Evolutionary conservation across 768 basidiomycete species (phyloP), one percentile per base, ranked within the genome.

Genomic region (Suillus spraguei): DNA sequence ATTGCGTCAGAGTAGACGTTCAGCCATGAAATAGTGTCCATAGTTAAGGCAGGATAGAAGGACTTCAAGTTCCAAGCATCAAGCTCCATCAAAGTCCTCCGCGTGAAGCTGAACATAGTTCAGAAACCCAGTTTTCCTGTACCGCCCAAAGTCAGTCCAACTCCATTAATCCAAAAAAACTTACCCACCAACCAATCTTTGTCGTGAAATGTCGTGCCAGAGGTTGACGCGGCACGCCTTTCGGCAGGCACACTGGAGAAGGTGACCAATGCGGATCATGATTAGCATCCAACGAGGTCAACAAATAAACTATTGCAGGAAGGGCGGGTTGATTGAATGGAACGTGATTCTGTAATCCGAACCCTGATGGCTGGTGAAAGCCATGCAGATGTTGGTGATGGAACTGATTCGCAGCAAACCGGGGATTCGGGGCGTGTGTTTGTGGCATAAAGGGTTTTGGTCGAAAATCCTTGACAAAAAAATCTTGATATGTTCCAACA

Each of bases 261-360:
- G 77, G 70, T 14, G 79, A 79, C 76, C 81, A 81, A 62, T 79
- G 73, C 0, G 82, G 78, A 58, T 72, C 68, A 46, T 76, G 71
- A 3, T 65, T 67, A 20, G 77, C 65, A 41, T 70, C 68, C 22
- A 66, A 62, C 0, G 81, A 79, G 0, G 82, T 83, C 60, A 81
- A 77, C 35, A 82, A 70, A 58, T 82, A 83, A 62, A 79, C 70
- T 42, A 82, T 72, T 7, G 73, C 72, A 3, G 81, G 79, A n/a
- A 77, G 65, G 11, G 62, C 62, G 7, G 74, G 72, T 52, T 73
- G 73, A 44, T 65, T 60, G 16, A 72, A 53, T 59, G 64, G 54
- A 44, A 55, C 36, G n/a, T 64, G 65, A 56, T 39, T n/a, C n/a
- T 63, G 56, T 44, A 61, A 66, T 59, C 60, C 63, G 60, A 63